Conservation (phyloP, 148 eudicot genomes). For the Heliosperma pusillum region DNA sequence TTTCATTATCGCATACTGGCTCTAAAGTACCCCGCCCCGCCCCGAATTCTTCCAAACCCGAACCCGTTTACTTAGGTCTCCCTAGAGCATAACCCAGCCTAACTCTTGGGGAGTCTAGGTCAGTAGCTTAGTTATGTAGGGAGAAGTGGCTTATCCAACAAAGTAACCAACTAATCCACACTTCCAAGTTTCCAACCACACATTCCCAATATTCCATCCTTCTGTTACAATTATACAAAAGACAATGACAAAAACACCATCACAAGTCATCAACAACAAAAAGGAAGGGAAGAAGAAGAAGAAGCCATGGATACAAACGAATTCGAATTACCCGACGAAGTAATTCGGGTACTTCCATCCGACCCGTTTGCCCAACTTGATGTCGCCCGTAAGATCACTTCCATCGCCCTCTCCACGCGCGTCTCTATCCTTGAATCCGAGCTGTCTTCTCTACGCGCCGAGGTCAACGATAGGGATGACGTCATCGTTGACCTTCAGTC, state of each 20-base stretch:
- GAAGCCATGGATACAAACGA: constrained; percentile 11
- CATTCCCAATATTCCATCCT: not conserved
- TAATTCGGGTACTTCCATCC: constrained; percentile 54
- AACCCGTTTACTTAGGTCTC: no score
- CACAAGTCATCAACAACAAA: not conserved
- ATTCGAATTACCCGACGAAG: constrained; percentile 71
- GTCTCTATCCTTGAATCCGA: constrained; percentile 82
- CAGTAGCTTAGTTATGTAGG: not conserved
- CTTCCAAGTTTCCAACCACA: no score
- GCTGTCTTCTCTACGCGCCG: constrained; percentile 41
- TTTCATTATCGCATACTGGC: no score
- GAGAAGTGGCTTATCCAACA: not conserved
- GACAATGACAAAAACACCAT: no score
- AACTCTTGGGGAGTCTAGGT: not conserved
- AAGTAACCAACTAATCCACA: not conserved
- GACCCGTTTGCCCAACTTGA: constrained; percentile 94
- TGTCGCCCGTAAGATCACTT: constrained; percentile 91
- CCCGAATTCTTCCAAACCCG: no score
- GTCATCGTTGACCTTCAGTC: constrained; percentile 50
- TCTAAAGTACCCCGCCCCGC: no score
- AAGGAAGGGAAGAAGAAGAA: no score
- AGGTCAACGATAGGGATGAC: constrained; percentile 50
- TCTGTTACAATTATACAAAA: no score
- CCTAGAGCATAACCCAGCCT: no score
- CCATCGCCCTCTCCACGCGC: constrained; percentile 91